Conservation (phyloP, 768 basidiomycete genomes). For the Crucibulum laeve region DNA sequence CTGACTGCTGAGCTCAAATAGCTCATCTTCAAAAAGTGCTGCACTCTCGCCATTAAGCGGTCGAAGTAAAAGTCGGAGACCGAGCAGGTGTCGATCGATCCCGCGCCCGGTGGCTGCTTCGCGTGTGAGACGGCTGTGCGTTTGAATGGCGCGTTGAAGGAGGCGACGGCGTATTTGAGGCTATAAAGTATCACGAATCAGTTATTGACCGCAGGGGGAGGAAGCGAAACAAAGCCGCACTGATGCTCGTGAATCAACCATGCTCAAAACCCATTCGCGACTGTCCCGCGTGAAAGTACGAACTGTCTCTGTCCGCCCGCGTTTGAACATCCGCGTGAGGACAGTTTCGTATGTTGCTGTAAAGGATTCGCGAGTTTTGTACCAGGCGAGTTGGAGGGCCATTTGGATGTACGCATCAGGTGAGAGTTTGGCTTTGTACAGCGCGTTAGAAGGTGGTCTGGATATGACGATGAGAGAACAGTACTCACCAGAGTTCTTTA, state of each 20-base stretch:
- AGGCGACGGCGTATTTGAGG: slow-evolving; percentile 34
- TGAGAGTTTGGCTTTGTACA: slow-evolving; percentile 31
- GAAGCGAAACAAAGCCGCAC: slow-evolving; percentile 26
- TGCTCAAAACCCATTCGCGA: slow-evolving; percentile 71
- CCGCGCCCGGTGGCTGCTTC: slow-evolving; percentile 80
- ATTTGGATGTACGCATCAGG: slow-evolving; percentile 91
- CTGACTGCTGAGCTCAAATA: slow-evolving; percentile 68
- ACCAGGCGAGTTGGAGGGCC: slow-evolving; percentile 90
- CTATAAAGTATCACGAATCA: slow-evolving; percentile 19
- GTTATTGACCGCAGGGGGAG: not conserved
- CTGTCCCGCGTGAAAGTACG: slow-evolving; percentile 71
- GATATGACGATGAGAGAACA: not conserved
- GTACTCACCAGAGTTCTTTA: slow-evolving; percentile 63
- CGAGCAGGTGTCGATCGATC: slow-evolving; percentile 89
- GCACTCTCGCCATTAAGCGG: slow-evolving; percentile 50
- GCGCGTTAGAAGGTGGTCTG: not conserved
- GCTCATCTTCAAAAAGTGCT: slow-evolving; percentile 69
- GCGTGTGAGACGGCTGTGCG: slow-evolving; percentile 69
- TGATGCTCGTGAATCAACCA: slow-evolving; percentile 51
- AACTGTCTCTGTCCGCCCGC: slow-evolving; percentile 89
- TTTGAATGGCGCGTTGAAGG: slow-evolving; percentile 63
- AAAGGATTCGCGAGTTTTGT: slow-evolving; percentile 66
- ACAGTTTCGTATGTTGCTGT: slow-evolving; percentile 94
- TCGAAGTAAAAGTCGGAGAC: slow-evolving; percentile 63
- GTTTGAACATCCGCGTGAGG: slow-evolving; percentile 79